Base-by-base conservation (phyloP, 2,329 filamentous ascomycete genomes). In the Pestalotiopsis sp. region DNA sequence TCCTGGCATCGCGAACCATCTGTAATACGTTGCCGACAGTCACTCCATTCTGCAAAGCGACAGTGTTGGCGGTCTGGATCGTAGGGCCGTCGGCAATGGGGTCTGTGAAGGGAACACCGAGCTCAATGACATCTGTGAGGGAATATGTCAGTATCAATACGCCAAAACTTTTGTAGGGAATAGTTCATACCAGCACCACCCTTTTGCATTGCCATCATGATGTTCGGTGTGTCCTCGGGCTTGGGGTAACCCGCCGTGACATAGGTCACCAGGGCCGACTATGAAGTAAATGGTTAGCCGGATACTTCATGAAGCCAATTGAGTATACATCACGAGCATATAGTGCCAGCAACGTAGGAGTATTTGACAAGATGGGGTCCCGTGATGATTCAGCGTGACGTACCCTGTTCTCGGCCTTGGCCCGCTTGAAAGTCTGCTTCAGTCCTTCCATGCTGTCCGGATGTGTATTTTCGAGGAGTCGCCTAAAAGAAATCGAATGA, bases 41-140 rank as follows among this genome's bases (percentile, higher is more conserved):
- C 72, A 98, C 93, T 70, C 94, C 94, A 85, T 99, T 95, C 75
- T 91, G 83, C 60, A 99, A 90, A 52, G 96, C 95, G 81, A 92
- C 90, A 56, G 94, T 98, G 83, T 99, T 99, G 73, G 96, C 90
- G 72, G 91, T 96, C 84, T 99, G 96, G 74, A 99, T 98, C 4
- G 95, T 98, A 45, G 96, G 96, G 36, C 96, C 96, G 82, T 99
- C 96, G 74, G 95, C 96, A 81, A 98, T 98, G 69, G 96, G 96
- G 80, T 99, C 96, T 76, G 95, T 98, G 84, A 99, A 99, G 66
- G 96, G 96, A 68, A 97, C 91, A 72, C 95, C 96, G 74, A 99
- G 90, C 82, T 99, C 96, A 77, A 99, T 97, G 70, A 99, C 86
- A 81, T 99, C 96, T 94, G 74, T 5, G 27, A 65, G 20, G 14